Evolutionary conservation across 2,329 filamentous ascomycete genomes (phyloP).

Genomic region (Ceratocystis cacaofunesta): DNA sequence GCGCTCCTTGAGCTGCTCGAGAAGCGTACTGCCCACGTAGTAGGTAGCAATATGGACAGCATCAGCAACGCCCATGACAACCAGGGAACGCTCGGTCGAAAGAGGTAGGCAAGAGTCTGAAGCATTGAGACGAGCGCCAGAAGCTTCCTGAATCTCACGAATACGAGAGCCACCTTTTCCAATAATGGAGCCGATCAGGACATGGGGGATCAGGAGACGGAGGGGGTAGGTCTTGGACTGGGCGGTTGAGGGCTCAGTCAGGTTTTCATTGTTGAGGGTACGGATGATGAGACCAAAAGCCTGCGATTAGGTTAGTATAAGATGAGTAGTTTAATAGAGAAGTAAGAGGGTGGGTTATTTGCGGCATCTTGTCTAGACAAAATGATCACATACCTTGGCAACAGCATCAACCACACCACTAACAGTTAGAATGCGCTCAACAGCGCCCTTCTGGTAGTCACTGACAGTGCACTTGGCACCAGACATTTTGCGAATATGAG

Average conservation of each 20-base stretch:
- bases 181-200: conserved; percentile 96
- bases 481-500: conserved; percentile 85
- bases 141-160: conserved; percentile 95
- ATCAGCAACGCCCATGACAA: conserved; percentile 94
- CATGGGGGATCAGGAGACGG: conserved; percentile 86
- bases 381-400: conserved; percentile 55
- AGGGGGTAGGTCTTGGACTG: conserved; percentile 97
- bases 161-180: conserved; percentile 93
- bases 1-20: conserved; percentile 91
- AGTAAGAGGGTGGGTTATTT: not conserved
- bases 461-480: conserved; percentile 97
- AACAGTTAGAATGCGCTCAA: conserved; percentile 93
- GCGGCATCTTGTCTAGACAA: not conserved
- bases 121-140: conserved; percentile 87
- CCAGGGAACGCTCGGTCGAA: conserved; percentile 92
- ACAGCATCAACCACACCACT: conserved; percentile 93
- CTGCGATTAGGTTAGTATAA: conserved; percentile 32
- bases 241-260: conserved; percentile 73
- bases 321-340: conserved; percentile 1
- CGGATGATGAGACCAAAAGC: conserved; percentile 97
- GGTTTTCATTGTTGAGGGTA: conserved; percentile 90
- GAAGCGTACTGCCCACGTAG: conserved; percentile 94
- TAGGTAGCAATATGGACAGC: conserved; percentile 98
- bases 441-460: conserved; percentile 92
- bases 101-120: conserved; percentile 89